phyloP scores from a whole-genome alignment of 306 rosid genomes.

The Heteromeles arbutifolia region DNA sequence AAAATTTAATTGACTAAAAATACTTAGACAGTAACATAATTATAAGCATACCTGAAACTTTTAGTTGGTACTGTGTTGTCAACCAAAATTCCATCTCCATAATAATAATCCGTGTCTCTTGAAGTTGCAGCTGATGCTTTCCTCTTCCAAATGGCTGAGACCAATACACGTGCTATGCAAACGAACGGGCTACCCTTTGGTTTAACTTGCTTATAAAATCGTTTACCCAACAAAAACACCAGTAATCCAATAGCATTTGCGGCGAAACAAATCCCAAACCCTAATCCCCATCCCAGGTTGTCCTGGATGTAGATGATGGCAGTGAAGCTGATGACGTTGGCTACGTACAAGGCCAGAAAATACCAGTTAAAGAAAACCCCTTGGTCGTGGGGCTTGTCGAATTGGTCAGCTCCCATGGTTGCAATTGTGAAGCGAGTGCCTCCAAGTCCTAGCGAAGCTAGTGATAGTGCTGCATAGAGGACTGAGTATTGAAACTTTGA shows the following conservation, averaged over 20 bases:
- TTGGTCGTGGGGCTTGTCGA: constrained; percentile 13
- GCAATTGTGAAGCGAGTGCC: constrained; percentile 41
- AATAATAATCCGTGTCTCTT: constrained; percentile 8
- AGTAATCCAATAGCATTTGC: background rate
- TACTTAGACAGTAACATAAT: background rate
- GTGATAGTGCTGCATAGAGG: constrained; percentile 17
- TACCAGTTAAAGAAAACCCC: constrained; percentile 35
- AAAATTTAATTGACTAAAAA: background rate
- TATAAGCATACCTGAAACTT: constrained; percentile 14
- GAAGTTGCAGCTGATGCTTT: background rate
- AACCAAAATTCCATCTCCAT: background rate
- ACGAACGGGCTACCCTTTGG: constrained; percentile 37
- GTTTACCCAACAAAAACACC: constrained; percentile 24
- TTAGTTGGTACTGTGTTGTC: constrained; percentile 2
- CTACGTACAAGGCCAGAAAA: constrained; percentile 24
- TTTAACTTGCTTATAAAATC: constrained; percentile 20
- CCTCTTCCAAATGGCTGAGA: constrained; percentile 27
- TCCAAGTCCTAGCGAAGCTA: constrained; percentile 29
- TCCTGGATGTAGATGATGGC: constrained; percentile 33
- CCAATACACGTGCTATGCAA: constrained; percentile 28
- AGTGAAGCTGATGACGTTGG: constrained; percentile 9
- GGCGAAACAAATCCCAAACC: constrained; percentile 23
- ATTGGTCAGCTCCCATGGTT: constrained; percentile 36
- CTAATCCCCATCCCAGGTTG: constrained; percentile 37
- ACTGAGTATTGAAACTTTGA: constrained; percentile 27